Evolutionary conservation across 192 early-diverging fungal genomes (phyloP).

Genomic region (Coemansia sp.): DNA sequence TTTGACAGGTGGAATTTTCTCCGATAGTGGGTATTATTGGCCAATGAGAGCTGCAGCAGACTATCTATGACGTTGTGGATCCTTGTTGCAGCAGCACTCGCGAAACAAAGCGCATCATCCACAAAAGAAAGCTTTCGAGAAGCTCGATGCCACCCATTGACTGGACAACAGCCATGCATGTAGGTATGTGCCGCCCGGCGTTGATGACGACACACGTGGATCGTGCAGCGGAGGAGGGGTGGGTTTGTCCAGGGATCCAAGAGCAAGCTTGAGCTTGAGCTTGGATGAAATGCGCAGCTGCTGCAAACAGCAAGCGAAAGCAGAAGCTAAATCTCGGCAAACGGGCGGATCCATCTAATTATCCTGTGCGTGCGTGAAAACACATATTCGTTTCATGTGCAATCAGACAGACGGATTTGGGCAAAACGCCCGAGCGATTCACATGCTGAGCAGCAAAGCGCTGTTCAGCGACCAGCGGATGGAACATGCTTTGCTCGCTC

Average conservation of each 20-base stretch:
- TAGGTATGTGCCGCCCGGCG: not conserved
- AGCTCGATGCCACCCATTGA: not conserved
- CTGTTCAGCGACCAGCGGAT: no score
- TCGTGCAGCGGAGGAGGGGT: not conserved
- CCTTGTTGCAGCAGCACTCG: not conserved
- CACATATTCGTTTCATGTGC: not conserved
- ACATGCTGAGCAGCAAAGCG: not conserved
- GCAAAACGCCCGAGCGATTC: not conserved
- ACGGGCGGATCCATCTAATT: not conserved
- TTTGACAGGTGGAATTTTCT: not conserved
- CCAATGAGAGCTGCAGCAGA: not conserved
- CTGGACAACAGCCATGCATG: not conserved
- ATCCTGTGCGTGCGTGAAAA: not conserved
- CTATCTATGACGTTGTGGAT: not conserved
- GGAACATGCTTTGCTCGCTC: not conserved
- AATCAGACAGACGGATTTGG: not conserved
- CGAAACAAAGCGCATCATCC: not conserved
- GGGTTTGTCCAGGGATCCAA: not conserved
- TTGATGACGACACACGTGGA: not conserved
- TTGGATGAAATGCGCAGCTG: not conserved
- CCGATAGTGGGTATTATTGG: slow-evolving; percentile 6
- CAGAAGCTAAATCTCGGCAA: not conserved
- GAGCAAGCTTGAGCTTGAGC: not conserved
- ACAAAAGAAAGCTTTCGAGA: not conserved
- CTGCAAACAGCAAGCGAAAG: not conserved